Percentiles rank a stretch among this genome's conserved stretches.
phyloP scores from a whole-genome alignment of 2,329 filamentous ascomycete genomes.

The Ceratocystis cacaofunesta region DNA sequence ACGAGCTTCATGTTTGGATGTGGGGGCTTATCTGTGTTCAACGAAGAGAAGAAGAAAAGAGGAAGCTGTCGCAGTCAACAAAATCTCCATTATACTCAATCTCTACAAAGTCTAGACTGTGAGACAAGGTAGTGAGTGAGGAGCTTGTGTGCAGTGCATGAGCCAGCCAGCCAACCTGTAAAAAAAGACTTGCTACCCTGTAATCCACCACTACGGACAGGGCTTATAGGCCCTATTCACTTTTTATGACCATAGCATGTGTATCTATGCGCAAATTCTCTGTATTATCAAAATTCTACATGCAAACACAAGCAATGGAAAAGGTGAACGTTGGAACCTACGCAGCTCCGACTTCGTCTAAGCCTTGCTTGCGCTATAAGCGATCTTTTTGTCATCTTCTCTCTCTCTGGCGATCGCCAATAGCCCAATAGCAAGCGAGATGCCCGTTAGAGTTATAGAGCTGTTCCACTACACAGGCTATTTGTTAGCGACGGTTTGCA shows the following conservation, averaged over 20 bases:
- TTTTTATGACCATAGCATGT: not conserved
- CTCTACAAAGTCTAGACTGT: too few species aligned
- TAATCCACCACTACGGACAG: not conserved
- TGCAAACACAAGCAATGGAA: not conserved
- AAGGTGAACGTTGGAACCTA: too few species aligned
- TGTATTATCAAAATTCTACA: not conserved
- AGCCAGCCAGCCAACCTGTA: not conserved
- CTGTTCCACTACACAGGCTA: slow-evolving; percentile 6
- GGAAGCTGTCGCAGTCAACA: not conserved
- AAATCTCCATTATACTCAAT: too few species aligned
- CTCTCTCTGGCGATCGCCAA: not conserved
- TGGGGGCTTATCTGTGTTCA: not conserved
- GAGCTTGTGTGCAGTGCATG: not conserved
- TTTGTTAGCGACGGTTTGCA: not conserved
- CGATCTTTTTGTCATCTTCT: not conserved
- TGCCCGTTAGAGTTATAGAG: slow-evolving; percentile 6
- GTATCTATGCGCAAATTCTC: not conserved
- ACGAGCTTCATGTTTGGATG: slow-evolving; percentile 37
- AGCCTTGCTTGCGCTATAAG: not conserved
- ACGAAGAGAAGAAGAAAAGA: not conserved
- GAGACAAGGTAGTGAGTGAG: too few species aligned
- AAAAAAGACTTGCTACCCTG: not conserved
- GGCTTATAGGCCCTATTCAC: not conserved
- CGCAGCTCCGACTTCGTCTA: not conserved
- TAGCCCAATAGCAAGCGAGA: slow-evolving; percentile 3